phyloP scores from a whole-genome alignment of 2,329 filamentous ascomycete species.

The Aotearoamyces nothofagi region DNA sequence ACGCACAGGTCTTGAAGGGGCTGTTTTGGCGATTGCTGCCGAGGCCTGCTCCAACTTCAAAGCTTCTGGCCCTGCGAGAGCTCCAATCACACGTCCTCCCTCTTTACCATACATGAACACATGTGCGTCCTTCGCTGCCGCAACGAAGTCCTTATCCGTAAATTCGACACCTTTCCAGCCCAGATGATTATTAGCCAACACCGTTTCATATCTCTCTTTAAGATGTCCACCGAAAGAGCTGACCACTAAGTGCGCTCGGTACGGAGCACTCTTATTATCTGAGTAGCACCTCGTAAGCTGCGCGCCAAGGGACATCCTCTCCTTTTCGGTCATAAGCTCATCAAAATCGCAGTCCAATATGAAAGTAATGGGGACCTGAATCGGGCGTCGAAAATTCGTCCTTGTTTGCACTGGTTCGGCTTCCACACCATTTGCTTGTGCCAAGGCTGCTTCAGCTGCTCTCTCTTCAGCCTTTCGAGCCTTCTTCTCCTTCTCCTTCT shows the following conservation, averaged over 20 bases:
- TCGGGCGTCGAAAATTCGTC: slow-evolving; percentile 13
- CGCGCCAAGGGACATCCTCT: slow-evolving; percentile 65
- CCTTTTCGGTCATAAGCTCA: slow-evolving; percentile 73
- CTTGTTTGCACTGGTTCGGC: slow-evolving; percentile 7
- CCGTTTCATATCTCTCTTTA: slow-evolving; percentile 64
- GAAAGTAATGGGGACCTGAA: slow-evolving; percentile 60
- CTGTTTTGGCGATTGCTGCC: no score
- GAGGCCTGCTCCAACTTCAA: no score
- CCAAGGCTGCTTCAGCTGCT: slow-evolving; percentile 26
- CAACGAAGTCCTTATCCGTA: slow-evolving; percentile 57
- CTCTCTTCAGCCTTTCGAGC: slow-evolving; percentile 30
- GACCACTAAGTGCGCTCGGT: slow-evolving; percentile 57
- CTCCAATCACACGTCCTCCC: slow-evolving; percentile 42
- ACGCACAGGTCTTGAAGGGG: no score
- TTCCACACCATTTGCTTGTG: slow-evolving; percentile 19
- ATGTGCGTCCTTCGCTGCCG: slow-evolving; percentile 49
- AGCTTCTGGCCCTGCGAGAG: slow-evolving; percentile 6
- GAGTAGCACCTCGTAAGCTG: slow-evolving; percentile 85
- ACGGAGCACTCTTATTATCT: slow-evolving; percentile 59
- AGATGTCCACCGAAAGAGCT: slow-evolving; percentile 66
- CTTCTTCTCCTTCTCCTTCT: slow-evolving; percentile 33
- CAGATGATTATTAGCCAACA: slow-evolving; percentile 54
- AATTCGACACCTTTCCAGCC: slow-evolving; percentile 71
- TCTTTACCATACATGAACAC: slow-evolving; percentile 45
- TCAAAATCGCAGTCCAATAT: slow-evolving; percentile 91